Evolutionary conservation across 441 rosid genomes (phyloP).

Genomic region (Brassica balearica): DNA sequence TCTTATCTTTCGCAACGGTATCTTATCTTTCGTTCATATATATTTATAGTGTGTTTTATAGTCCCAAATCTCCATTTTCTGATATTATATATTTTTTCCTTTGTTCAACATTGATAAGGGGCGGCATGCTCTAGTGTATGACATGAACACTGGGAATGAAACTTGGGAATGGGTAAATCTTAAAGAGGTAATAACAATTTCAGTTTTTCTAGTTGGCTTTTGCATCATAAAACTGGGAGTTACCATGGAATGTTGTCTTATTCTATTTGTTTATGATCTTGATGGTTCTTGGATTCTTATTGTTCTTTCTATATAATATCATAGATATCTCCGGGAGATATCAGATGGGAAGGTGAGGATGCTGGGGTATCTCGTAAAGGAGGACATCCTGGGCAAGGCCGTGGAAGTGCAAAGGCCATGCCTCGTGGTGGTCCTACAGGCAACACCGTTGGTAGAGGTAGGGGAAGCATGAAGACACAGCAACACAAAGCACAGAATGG

Average conservation of each 20-base stretch:
- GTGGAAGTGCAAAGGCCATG: slow-evolving; percentile 72
- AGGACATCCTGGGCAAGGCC: slow-evolving; percentile 89
- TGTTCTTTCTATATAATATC: slow-evolving; percentile 8
- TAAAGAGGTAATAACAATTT: slow-evolving; percentile 75
- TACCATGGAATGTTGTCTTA: slow-evolving; percentile 8
- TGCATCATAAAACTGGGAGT: neutral
- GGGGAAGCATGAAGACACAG: slow-evolving; percentile 77
- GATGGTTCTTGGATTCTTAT: slow-evolving; percentile 5
- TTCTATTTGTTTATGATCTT: too few relatives aligned
- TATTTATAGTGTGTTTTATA: slow-evolving; percentile 8
- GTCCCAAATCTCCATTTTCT: slow-evolving; percentile 22
- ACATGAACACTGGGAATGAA: slow-evolving; percentile 74
- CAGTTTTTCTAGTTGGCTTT: neutral
- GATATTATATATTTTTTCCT: slow-evolving; percentile 15
- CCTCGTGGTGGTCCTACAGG: slow-evolving; percentile 66
- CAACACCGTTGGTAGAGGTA: slow-evolving; percentile 84
- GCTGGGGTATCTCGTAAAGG: slow-evolving; percentile 52
- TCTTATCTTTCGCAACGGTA: slow-evolving; percentile 50
- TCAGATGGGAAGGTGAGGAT: slow-evolving; percentile 92
- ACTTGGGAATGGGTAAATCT: slow-evolving; percentile 99
- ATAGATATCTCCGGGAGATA: slow-evolving; percentile 90
- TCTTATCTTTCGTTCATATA: slow-evolving; percentile 31
- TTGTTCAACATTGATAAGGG: slow-evolving; percentile 62
- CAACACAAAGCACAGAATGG: slow-evolving; percentile 77
- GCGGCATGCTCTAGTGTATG: slow-evolving; percentile 96